Conservation (phyloP, 352 stramenopile genomes). For the Detonula confervacea region DNA sequence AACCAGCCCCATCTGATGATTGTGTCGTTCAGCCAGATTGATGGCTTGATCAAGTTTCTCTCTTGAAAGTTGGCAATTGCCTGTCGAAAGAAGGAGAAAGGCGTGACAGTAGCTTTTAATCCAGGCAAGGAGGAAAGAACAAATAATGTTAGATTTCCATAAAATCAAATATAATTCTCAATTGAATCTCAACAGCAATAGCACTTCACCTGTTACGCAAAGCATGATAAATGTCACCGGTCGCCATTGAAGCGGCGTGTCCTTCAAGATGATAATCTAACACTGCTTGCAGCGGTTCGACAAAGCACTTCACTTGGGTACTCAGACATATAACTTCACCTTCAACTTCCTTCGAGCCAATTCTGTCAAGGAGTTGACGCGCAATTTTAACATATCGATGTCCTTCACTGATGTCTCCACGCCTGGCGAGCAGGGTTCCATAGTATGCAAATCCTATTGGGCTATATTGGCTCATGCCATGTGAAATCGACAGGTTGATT, state of each 20-base stretch:
- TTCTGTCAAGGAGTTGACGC: constrained; percentile 11
- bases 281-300: constrained; percentile 17
- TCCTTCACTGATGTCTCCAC: constrained; percentile 20
- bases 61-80: too few species aligned
- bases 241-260: constrained; percentile 15
- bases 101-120: too few species aligned
- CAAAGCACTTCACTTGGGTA: constrained; percentile 27
- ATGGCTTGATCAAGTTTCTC: too few species aligned
- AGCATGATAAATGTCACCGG: constrained; percentile 29
- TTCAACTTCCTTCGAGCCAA: constrained; percentile 28
- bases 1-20: background rate
- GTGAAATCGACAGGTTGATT: constrained; percentile 30
- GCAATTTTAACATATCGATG: constrained; percentile 26
- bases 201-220: too few species aligned
- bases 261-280: constrained; percentile 26
- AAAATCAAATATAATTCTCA: background rate
- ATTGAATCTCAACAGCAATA: too few species aligned
- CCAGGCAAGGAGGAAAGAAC: too few species aligned
- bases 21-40: background rate
- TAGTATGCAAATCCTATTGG: constrained; percentile 36
- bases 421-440: constrained; percentile 16
- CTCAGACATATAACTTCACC: constrained; percentile 16
- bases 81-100: too few species aligned
- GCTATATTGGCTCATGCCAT: constrained; percentile 27
- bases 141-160: background rate